A percentile compares a stretch with the other conserved stretches of the same genome.
phyloP scores from a whole-genome alignment of 2,329 filamentous ascomycete species.

The Xylariaceae sp. region DNA sequence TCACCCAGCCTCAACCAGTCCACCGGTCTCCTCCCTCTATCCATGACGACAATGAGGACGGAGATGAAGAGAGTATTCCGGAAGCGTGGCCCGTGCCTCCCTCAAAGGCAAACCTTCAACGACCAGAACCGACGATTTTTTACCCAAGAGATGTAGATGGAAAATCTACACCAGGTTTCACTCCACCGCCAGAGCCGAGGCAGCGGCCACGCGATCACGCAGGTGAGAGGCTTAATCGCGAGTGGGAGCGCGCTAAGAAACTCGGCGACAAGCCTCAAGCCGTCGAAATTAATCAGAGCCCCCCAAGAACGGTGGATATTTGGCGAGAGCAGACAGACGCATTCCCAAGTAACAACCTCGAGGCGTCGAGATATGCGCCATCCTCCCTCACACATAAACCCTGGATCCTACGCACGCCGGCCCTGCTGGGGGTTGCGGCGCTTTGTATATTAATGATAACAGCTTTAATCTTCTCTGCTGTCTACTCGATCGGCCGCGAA shows the following conservation, averaged over 20 bases:
- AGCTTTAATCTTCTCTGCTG: constrained; percentile 67
- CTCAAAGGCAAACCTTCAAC: constrained; percentile 1
- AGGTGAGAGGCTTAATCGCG: constrained; percentile 8
- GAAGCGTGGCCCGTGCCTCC: constrained; percentile 2
- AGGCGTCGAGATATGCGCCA: constrained; percentile 32
- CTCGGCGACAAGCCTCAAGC: neutral
- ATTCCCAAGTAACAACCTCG: constrained; percentile 31
- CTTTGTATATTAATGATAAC: constrained; percentile 67
- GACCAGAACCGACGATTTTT: neutral
- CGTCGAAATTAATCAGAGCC: constrained; percentile 8
- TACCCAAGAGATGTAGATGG: neutral
- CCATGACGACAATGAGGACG: constrained; percentile 1
- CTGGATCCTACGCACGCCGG: constrained; percentile 62
- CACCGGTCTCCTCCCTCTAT: constrained; percentile 5
- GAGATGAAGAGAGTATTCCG: constrained; percentile 9
- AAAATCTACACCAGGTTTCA: neutral
- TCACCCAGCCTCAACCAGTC: constrained; percentile 8
- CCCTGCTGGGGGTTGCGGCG: constrained; percentile 56
- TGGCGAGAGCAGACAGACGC: constrained; percentile 29
- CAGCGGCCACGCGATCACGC: constrained; percentile 8
- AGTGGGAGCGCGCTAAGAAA: constrained; percentile 7
- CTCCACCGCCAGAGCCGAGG: neutral
- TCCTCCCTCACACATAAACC: constrained; percentile 67
- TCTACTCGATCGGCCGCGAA: constrained; percentile 58
- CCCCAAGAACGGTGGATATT: constrained; percentile 28